These are phyloP conservation scores for Microdochium nivale DNA, from an alignment of 2,329 filamentous ascomycete genomes.

Conservation along the genomic window DNA sequence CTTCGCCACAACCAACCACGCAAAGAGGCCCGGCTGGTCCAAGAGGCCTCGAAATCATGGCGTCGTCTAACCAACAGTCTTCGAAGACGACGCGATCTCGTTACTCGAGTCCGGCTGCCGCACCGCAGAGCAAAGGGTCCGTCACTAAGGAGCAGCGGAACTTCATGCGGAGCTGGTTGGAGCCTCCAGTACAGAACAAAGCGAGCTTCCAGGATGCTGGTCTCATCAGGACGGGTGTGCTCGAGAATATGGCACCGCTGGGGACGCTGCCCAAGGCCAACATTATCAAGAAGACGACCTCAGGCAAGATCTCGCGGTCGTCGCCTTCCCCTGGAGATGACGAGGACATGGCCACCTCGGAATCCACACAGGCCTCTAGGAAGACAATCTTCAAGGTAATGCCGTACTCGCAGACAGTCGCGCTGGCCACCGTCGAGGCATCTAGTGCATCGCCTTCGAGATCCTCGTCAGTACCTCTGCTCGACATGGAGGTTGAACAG, in stretches of 20 bases:
- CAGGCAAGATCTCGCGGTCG: conserved; percentile 22
- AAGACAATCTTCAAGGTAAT: neutral
- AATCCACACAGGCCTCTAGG: neutral
- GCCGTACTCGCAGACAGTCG: neutral
- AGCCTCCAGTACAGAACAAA: conserved; percentile 49
- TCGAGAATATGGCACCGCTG: conserved; percentile 77
- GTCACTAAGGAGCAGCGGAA: conserved; percentile 28
- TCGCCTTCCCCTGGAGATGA: conserved; percentile 10
- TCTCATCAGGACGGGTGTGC: conserved; percentile 63
- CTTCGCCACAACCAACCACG: neutral
- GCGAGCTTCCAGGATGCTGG: conserved; percentile 74
- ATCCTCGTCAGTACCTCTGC: neutral
- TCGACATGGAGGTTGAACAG: conserved; percentile 13
- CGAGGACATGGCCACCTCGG: conserved; percentile 14
- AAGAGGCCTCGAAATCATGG: neutral
- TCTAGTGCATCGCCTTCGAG: neutral
- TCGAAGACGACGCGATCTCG: conserved; percentile 32
- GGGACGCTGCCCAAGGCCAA: conserved; percentile 61
- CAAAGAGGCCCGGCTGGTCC: neutral
- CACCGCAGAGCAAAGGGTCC: neutral
- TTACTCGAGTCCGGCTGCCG: conserved; percentile 40
- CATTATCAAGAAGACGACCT: conserved; percentile 41
- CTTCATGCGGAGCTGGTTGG: conserved; percentile 50
- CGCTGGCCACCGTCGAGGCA: neutral
- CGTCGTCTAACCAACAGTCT: neutral